Conservation (phyloP, 768 basidiomycete genomes). For the Mycena indigotica region DNA sequence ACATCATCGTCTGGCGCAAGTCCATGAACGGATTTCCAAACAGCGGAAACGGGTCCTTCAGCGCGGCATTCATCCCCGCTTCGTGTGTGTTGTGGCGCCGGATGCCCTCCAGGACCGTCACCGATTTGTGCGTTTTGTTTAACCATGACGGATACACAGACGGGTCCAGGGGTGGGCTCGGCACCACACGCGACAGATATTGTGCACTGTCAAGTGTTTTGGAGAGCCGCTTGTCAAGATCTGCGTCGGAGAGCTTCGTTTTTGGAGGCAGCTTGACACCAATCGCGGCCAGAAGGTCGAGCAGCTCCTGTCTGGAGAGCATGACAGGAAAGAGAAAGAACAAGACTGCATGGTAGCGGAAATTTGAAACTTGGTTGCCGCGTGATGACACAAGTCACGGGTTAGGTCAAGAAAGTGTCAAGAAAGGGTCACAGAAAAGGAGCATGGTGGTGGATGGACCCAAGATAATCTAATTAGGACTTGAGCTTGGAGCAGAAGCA, state of each 20-base stretch:
- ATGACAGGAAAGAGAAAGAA: not conserved
- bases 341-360: not conserved
- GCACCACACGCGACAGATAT: constrained; percentile 15
- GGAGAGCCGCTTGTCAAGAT: constrained; percentile 18
- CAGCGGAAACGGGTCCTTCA: constrained; percentile 9
- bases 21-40: constrained; percentile 11
- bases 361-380: not conserved
- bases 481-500: not conserved
- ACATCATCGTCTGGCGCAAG: constrained; percentile 13
- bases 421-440: not conserved
- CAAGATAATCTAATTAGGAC: not conserved
- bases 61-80: constrained; percentile 2
- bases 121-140: constrained; percentile 2
- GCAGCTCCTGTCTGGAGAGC: not conserved
- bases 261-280: constrained; percentile 13
- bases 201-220: constrained; percentile 15
- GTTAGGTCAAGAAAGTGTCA: no score
- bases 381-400: not conserved
- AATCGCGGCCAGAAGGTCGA: constrained; percentile 1
- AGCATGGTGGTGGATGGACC: not conserved
- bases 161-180: constrained; percentile 8
- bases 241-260: constrained; percentile 16
- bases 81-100: constrained; percentile 12
- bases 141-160: constrained; percentile 6
- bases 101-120: constrained; percentile 3